Evolutionary conservation across 1,284 basidiomycete genomes (phyloP), one percentile per base, ranked within the genome.

Genomic region (Pseudozyma sp.): DNA sequence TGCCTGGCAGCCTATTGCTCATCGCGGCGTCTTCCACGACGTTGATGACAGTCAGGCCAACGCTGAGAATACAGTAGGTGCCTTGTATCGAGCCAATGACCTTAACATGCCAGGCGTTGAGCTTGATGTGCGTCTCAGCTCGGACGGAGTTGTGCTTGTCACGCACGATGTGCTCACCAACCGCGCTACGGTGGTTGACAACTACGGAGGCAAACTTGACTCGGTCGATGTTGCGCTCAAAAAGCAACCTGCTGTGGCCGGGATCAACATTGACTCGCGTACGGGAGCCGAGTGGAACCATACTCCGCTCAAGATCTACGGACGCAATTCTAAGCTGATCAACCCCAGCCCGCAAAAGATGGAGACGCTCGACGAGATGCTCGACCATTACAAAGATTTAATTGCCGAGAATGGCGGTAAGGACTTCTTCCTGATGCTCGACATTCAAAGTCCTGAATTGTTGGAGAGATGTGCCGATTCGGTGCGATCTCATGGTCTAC

Each of bases 291-390:
- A 48, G n/a, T 57, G 55, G 55, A 57, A 57, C 25, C 45, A 57
- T 25, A 49, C 52, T 11, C 55, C 55, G 13, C 55, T 57, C 21
- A 49, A 57, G 45, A 49, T 57, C 45, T 49, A 57, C 39, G 55
- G 55, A 8, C 45, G 55, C 35, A 57, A 57, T 38, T 25, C 44
- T 16, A 36, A 49, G 16, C 38, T 57, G 5, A 38, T 57, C 47
- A 1, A 19, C 7, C 45, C 40, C 25, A 38, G 55, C 38, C 5
- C 38, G 5, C 55, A 49, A 19, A 57, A 57, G 55, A 57, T 57
- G 55, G 36, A 57, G 55, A 57, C 45, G 21, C 55, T 57, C 35
- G 45, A 57, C n/a, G 55, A 40, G 25, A 57, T 49, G 55, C 38
- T 48, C 18, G 38, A 36, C 21, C 38, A 57, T n/a, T 57, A 39